phyloP scores from a whole-genome alignment of 2,329 filamentous ascomycete species.

The Ceratocystis colombiana region DNA sequence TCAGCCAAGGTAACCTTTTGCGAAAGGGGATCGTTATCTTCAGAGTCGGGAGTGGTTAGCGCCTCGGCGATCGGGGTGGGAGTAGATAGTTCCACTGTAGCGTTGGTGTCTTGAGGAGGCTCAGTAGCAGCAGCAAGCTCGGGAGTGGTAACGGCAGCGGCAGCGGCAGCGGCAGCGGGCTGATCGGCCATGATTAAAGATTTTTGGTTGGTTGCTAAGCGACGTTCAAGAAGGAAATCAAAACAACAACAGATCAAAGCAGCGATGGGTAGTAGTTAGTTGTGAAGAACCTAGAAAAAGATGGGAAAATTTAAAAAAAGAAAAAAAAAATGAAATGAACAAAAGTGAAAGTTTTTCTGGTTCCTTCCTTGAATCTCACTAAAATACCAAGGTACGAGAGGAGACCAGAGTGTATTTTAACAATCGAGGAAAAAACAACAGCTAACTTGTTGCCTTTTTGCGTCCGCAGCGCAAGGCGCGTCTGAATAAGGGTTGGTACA shows the following conservation, averaged over 20 bases:
- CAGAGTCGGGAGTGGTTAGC: constrained; percentile 8
- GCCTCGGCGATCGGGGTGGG: too few relatives aligned
- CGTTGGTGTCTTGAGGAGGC: too few relatives aligned
- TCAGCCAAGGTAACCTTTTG: constrained; percentile 54
- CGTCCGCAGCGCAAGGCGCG: not conserved
- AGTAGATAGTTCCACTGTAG: too few relatives aligned
- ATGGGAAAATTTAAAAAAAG: too few relatives aligned
- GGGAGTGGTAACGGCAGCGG: not conserved
- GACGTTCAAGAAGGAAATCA: constrained; percentile 6
- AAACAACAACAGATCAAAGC: too few relatives aligned
- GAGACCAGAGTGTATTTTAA: too few relatives aligned
- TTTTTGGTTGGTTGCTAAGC: not conserved
- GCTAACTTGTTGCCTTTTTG: not conserved
- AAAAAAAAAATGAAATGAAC: not conserved
- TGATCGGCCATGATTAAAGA: constrained; percentile 19
- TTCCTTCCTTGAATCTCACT: not conserved
- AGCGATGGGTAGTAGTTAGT: too few relatives aligned
- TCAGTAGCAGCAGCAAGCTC: not conserved
- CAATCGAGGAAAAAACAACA: too few relatives aligned
- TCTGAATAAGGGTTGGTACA: not conserved
- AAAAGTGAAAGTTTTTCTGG: not conserved
- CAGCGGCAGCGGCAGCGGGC: constrained; percentile 6
- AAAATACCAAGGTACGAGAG: too few relatives aligned
- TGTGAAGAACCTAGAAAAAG: too few relatives aligned
- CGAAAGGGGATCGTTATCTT: constrained; percentile 25